These are phyloP conservation scores for Schizosaccharomyces versatilis DNA, from an alignment of 1,139 yeast species.

Conservation along the genomic window DNA sequence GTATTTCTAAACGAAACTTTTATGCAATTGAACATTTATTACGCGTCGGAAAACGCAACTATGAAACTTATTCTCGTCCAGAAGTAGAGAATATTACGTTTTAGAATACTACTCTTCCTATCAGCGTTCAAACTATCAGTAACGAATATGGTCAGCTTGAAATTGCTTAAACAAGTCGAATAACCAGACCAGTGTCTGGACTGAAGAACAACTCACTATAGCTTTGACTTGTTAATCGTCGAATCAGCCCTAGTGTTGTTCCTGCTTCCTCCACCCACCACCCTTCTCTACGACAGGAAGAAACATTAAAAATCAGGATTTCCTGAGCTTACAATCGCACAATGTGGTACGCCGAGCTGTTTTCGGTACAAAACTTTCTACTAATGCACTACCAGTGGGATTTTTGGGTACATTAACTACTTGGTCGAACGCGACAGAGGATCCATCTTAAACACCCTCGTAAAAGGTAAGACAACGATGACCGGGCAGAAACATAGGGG, in stretches of 20 bases:
- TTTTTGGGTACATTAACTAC: conserved; percentile 93
- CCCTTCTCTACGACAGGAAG: no score
- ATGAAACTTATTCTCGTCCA: conserved; percentile 2
- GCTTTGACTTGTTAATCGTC: no score
- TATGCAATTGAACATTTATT: not conserved
- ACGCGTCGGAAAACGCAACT: not conserved
- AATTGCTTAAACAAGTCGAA: no score
- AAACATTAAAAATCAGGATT: no score
- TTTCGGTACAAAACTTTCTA: not conserved
- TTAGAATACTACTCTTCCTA: no score
- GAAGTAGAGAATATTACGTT: not conserved
- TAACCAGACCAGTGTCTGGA: no score
- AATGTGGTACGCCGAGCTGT: not conserved
- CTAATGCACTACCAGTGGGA: conserved; percentile 36
- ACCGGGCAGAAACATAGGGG: not conserved
- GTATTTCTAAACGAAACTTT: not conserved
- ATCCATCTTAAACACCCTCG: conserved; percentile 67
- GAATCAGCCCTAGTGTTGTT: no score
- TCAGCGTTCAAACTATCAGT: no score
- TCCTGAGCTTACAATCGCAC: not conserved
- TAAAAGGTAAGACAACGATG: conserved; percentile 25
- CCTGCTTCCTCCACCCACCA: no score
- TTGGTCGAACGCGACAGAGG: conserved; percentile 81
- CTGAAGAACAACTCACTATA: no score
- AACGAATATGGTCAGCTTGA: no score